These are phyloP conservation scores for Anthracocystis walkeri DNA, from an alignment of 1,284 basidiomycete species.

Conservation along the genomic window DNA sequence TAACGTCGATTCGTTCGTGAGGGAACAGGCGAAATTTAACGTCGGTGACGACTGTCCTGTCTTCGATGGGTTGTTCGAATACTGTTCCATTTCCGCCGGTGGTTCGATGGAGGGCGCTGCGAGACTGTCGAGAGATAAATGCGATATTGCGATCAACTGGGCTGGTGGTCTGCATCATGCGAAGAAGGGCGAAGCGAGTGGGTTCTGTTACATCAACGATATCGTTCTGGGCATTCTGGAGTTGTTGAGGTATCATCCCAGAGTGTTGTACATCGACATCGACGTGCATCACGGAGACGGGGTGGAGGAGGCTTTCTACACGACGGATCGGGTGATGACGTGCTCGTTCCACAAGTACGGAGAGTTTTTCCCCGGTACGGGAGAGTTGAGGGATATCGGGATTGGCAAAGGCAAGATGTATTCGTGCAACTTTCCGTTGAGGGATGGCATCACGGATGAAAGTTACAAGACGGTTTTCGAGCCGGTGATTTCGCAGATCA, in stretches of 20 bases:
- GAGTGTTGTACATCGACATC: slow-evolving; percentile 98
- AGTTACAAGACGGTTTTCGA: slow-evolving; percentile 95
- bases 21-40: slow-evolving; percentile 96
- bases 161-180: slow-evolving; percentile 97
- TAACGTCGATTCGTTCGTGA: slow-evolving; percentile 86
- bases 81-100: slow-evolving; percentile 97
- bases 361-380: slow-evolving; percentile 98
- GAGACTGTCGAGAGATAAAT: slow-evolving; percentile 92
- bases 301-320: slow-evolving; percentile 99
- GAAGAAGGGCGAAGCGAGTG: slow-evolving; percentile 97
- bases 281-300: slow-evolving; percentile 99
- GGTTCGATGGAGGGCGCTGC: slow-evolving; percentile 99
- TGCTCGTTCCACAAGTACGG: slow-evolving; percentile 99
- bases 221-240: slow-evolving; percentile 98
- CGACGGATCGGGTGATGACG: slow-evolving; percentile 98
- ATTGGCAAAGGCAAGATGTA: slow-evolving; percentile 81
- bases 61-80: slow-evolving; percentile 97
- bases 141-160: slow-evolving; percentile 99
- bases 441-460: slow-evolving; percentile 96
- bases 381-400: slow-evolving; percentile 93
- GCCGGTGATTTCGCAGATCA: slow-evolving; percentile 92
- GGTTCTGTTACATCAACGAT: slow-evolving; percentile 99
- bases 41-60: slow-evolving; percentile 97
- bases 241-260: slow-evolving; percentile 88
- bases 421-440: slow-evolving; percentile 91